Base-by-base conservation (phyloP, 2,329 filamentous ascomycete species). In the Gliomastix tumulicola region DNA sequence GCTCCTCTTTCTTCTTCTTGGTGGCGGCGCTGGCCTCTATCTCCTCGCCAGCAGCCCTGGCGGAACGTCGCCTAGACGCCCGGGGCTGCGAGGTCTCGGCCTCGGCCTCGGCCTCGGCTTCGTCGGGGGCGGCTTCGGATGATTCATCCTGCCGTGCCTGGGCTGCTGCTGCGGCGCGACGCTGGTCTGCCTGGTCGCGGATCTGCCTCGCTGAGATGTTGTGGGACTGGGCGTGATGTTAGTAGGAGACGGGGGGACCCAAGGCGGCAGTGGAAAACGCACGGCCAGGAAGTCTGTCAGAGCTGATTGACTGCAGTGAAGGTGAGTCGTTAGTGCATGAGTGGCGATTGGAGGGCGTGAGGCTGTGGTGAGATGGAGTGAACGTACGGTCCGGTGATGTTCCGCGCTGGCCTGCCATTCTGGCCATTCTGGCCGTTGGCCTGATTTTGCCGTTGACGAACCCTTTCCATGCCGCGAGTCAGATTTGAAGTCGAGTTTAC, bases 121-220 rank as follows among this genome's bases (percentile, higher is more conserved):
- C 41, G 7, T 42, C 39, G 18, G 27, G n/a, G 5, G 27, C 19
- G 11, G 21, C 23, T 15, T 30, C 25, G 8, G 34, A 7, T 22
- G 20, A 32, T 17, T 32, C 32, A 12, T 25, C 33, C n/a, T n/a
- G n/a, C n/a, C n/a, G n/a, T 15, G 41, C 25, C 7, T 42, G 34
- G 18, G 48, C 36, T 7, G 43, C 42, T 5, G 49, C 51, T 20
- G 59, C 58, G 40, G 53, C 49, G 37, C 71, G 67, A 35, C 69
- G 62, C 23, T 57, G 54, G 21, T 69, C 64, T 15, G 71, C 71
- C 42, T 72, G 65, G 16, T 62, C 53, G 23, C 68, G 65, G 39
- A 79, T 79, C 40, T 74, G 67, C 20, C 63, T 55, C 3, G 75
- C 72, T 17, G 76, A 85, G 45, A 88, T 88, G 49, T 86, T 86